Base-by-base conservation (phyloP, 2,329 filamentous ascomycete species). In the Penicillium sclerotigenum region DNA sequence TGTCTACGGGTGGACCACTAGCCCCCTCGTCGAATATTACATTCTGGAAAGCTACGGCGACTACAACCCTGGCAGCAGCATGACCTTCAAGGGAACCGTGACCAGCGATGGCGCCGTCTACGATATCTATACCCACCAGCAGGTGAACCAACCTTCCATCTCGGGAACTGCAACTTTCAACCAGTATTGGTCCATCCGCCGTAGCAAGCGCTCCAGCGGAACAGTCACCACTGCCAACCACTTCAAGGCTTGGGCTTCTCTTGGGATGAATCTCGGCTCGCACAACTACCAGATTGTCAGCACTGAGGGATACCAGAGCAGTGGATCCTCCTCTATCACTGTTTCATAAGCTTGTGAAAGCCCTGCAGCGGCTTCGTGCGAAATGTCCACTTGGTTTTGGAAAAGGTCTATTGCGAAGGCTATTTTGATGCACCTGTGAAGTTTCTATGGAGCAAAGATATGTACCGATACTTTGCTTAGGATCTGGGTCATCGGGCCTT, bases 101-200 rank as follows among this genome's bases (percentile, higher is more conserved):
- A 63, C 54, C 13, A 71, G 63, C 14, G 75, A 77, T 54, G 75
- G 74, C 4, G 63, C 60, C 4, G 68, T 60, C 8, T 77, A 77
- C 57, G 59, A 71, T 20, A 71, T 77, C 54, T 76, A 73, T 59
- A 68, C 69, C n/a, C 59, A 71, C 34, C 62, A 65, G 10, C 75
- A 71, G 9, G 64, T 64, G 40, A 73, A 78, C 51, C 65, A 70
- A 34, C 74, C 76, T 5, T 77, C 74, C 0, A 76, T 78, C 37
- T 48, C 62, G 1, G 75, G 75, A 7, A 75, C 72, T 10, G 59
- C 65, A 2, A 79, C 75, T 6, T 79, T 78, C 58, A 65, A 68
- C 24, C 76, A 79, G 63, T 78, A 73, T 60, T 76, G 71, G 69
- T 77, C 74, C 16, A 69, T 79, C 33, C 71, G 76, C 7, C 65